phyloP scores from a whole-genome alignment of 2,329 filamentous ascomycete genomes.

The Blastomyces parvus region DNA sequence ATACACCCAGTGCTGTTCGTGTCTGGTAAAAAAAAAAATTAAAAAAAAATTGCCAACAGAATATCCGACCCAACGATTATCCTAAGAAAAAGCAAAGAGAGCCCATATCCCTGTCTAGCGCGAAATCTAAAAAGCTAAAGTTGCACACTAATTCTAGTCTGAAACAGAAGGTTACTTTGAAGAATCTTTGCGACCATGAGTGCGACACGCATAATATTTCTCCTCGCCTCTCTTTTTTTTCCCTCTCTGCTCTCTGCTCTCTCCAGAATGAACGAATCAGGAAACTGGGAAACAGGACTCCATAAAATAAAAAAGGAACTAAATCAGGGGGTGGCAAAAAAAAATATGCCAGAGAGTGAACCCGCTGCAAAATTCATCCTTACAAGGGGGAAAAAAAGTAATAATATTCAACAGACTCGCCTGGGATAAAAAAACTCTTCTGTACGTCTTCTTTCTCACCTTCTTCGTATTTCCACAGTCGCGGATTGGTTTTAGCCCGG shows the following conservation, averaged over 20 bases:
- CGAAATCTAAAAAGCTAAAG: slow-evolving; percentile 1
- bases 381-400: background rate
- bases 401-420: background rate
- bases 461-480: background rate
- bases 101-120: background rate
- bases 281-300: background rate
- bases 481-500: background rate
- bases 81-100: slow-evolving; percentile 1
- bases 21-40: background rate
- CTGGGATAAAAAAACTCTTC: background rate
- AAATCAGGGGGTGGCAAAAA: slow-evolving; percentile 5
- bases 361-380: background rate
- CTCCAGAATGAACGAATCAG: background rate
- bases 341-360: background rate
- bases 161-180: slow-evolving; percentile 5
- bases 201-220: background rate
- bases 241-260: no score
- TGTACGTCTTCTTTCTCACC: background rate
- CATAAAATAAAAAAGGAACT: background rate
- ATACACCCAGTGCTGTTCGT: background rate
- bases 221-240: background rate
- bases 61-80: background rate
- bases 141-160: background rate
- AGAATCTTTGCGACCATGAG: background rate
- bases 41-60: background rate